Percentiles rank a stretch among this genome's conserved stretches.
Conservation (phyloP, 1,284 basidiomycete species). For the Anthracocystis walkeri region DNA sequence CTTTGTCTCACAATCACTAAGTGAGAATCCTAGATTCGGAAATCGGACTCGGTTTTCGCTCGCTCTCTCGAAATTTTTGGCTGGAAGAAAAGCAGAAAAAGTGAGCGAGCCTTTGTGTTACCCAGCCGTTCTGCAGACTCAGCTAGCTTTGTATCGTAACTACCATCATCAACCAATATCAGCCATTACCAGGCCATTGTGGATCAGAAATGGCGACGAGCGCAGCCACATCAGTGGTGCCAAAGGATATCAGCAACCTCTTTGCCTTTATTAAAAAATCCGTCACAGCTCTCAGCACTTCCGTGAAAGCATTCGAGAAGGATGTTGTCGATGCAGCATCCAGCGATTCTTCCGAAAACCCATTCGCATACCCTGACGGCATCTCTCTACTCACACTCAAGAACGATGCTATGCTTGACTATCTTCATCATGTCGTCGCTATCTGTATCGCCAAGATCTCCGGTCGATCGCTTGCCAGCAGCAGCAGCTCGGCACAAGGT, state of each 20-base stretch:
- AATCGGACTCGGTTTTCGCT: background rate
- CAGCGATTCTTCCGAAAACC: conserved; percentile 16
- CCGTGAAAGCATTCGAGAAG: conserved; percentile 33
- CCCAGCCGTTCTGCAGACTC: background rate
- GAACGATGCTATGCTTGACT: conserved; percentile 85
- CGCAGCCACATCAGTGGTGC: conserved; percentile 12
- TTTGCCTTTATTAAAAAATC: conserved; percentile 34
- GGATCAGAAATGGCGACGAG: conserved; percentile 14
- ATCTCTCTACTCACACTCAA: conserved; percentile 91
- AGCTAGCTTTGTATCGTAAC: background rate
- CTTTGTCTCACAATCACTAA: background rate
- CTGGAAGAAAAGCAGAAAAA: conserved; percentile 7
- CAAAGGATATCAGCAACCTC: conserved; percentile 24
- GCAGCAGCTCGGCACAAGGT: conserved; percentile 12
- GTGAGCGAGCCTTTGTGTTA: background rate
- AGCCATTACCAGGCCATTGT: background rate
- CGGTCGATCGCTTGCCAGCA: conserved; percentile 43
- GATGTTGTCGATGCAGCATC: conserved; percentile 25
- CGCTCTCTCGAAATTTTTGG: conserved; percentile 5
- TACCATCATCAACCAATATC: background rate
- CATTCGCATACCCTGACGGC: conserved; percentile 73
- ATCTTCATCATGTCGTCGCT: conserved; percentile 86
- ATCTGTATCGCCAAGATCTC: conserved; percentile 53
- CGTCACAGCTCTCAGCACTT: conserved; percentile 33
- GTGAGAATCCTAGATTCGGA: background rate